Conservation (phyloP, 306 rosid genomes). For the Astragalus glycyphyllos region DNA sequence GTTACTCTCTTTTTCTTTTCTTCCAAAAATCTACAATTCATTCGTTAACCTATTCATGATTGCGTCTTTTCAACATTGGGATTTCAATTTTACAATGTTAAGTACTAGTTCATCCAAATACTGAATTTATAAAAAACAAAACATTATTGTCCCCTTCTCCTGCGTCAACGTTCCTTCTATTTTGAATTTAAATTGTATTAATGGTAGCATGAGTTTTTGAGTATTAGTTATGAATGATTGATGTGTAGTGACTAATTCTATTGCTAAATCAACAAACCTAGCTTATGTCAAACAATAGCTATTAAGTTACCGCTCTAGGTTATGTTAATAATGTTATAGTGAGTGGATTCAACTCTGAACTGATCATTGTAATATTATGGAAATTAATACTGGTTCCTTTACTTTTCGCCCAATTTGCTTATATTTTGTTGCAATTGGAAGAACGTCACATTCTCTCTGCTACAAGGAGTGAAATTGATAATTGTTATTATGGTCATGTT, state of each 20-base stretch:
- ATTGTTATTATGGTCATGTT: neutral
- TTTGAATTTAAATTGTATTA: slow-evolving; percentile 3
- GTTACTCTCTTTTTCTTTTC: neutral
- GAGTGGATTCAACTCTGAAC: neutral
- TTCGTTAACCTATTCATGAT: neutral
- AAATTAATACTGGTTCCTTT: slow-evolving; percentile 11
- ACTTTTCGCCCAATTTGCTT: slow-evolving; percentile 3
- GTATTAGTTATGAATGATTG: neutral
- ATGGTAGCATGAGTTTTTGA: neutral
- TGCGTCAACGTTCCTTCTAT: slow-evolving; percentile 18
- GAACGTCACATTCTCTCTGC: neutral
- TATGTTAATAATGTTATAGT: neutral
- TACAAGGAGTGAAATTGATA: neutral
- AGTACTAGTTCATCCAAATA: neutral
- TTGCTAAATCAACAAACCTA: slow-evolving; percentile 1
- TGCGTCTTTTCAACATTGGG: neutral
- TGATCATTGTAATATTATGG: neutral
- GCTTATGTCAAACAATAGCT: slow-evolving; percentile 18
- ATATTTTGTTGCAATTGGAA: neutral
- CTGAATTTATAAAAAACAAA: neutral
- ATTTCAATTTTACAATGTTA: no score
- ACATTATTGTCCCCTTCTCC: neutral
- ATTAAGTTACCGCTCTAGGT: neutral
- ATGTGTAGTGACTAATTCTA: neutral
- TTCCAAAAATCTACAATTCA: neutral